These are phyloP conservation scores for Rhodomyrtus psidioides DNA, from an alignment of 441 rosid genomes.

Conservation along the genomic window DNA sequence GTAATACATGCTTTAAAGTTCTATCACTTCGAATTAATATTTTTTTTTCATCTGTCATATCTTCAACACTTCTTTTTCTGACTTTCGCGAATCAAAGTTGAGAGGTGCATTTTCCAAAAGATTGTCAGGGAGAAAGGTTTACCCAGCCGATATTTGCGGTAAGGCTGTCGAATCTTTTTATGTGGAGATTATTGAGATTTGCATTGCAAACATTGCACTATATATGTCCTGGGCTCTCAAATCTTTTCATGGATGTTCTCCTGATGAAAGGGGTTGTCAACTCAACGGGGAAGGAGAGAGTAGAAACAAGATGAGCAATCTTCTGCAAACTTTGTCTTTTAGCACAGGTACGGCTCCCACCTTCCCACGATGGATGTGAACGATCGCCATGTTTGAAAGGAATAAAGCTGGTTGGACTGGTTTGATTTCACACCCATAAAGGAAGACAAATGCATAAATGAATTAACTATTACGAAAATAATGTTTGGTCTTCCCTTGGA, in stretches of 20 bases:
- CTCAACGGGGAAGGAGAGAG: background rate
- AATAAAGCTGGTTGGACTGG: background rate
- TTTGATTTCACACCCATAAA: background rate
- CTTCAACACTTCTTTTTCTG: too few species aligned
- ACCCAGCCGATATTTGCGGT: too few species aligned
- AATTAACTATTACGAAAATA: background rate
- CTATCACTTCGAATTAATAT: background rate
- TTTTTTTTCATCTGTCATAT: too few species aligned
- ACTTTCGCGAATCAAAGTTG: too few species aligned
- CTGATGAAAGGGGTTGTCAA: background rate
- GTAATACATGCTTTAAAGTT: background rate
- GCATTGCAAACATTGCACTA: background rate
- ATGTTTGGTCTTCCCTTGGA: background rate
- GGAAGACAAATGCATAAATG: background rate
- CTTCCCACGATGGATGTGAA: background rate
- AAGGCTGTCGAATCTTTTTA: background rate
- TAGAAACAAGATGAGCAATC: background rate
- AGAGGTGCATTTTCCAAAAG: too few species aligned
- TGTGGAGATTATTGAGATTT: background rate
- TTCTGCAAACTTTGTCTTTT: background rate
- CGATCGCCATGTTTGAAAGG: background rate
- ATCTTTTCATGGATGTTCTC: background rate
- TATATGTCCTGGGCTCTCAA: background rate
- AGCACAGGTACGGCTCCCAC: background rate
- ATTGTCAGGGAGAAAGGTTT: too few species aligned